These are phyloP conservation scores for Skeletonema grethae DNA, from an alignment of 108 stramenopile genomes.

Conservation along the genomic window DNA sequence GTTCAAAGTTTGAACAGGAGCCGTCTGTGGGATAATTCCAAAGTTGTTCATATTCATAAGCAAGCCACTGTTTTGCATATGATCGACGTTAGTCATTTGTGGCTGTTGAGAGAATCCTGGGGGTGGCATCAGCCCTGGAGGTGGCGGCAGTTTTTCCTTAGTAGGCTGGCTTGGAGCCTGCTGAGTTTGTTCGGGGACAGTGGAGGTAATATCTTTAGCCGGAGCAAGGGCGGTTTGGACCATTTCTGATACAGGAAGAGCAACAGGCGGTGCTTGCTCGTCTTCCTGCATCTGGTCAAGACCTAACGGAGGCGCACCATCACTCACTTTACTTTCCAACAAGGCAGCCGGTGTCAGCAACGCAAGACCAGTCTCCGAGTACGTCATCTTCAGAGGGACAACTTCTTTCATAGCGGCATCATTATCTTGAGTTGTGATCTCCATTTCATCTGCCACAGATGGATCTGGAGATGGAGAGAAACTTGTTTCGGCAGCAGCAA, in stretches of 20 bases:
- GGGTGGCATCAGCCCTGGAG: constrained; percentile 33
- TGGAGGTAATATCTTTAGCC: not conserved
- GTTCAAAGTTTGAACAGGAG: constrained; percentile 11
- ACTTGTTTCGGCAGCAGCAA: constrained; percentile 3
- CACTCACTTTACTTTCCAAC: constrained; percentile 2
- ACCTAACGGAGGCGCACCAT: not conserved
- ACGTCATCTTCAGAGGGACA: constrained; percentile 13
- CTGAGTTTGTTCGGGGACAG: not conserved
- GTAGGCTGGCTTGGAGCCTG: not conserved
- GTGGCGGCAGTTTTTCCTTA: constrained; percentile 24
- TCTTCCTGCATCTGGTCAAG: not conserved
- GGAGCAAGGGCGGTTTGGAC: not conserved
- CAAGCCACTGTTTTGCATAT: not conserved
- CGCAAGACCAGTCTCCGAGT: constrained; percentile 21
- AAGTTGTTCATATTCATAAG: not conserved
- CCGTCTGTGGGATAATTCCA: constrained; percentile 20
- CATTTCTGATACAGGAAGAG: not conserved
- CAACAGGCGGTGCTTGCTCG: not conserved
- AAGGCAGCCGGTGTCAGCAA: constrained; percentile 40
- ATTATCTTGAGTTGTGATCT: not conserved
- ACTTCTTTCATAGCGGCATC: not conserved
- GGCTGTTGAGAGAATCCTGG: constrained; percentile 22
- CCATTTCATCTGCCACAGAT: not conserved
- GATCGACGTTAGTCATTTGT: not conserved
- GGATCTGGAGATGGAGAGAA: not conserved